A percentile compares a stretch with the other conserved stretches of the same genome.
Evolutionary conservation across 371 early-diverging fungal species (phyloP).

Genomic region (Choanephora cucurbitarum): DNA sequence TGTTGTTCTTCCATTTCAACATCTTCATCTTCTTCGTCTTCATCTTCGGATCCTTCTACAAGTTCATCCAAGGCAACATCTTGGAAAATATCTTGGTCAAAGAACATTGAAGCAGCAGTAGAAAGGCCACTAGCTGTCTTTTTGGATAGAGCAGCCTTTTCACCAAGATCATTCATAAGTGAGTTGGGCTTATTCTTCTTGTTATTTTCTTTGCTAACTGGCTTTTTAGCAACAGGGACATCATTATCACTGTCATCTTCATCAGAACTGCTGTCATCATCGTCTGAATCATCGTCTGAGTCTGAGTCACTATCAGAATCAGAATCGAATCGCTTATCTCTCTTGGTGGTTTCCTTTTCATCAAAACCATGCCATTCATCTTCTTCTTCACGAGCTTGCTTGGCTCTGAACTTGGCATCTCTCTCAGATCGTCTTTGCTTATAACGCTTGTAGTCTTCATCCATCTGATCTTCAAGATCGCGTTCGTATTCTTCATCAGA

Average conservation of each 20-base stretch:
- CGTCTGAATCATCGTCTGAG: constrained; percentile 31
- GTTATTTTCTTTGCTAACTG: constrained; percentile 22
- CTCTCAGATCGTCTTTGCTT: constrained; percentile 70
- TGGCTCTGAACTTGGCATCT: constrained; percentile 77
- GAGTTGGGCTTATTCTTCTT: constrained; percentile 44
- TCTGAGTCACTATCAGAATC: constrained; percentile 42
- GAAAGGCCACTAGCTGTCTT: constrained; percentile 64
- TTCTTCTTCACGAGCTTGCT: constrained; percentile 62
- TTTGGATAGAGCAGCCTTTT: constrained; percentile 59
- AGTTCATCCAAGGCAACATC: constrained; percentile 56
- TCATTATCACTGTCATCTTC: constrained; percentile 45
- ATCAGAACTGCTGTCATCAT: constrained; percentile 16
- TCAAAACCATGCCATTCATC: constrained; percentile 76
- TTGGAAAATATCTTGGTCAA: constrained; percentile 92
- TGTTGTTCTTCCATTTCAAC: constrained; percentile 13
- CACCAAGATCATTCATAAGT: constrained; percentile 60
- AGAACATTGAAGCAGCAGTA: constrained; percentile 85
- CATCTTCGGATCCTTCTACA: constrained; percentile 66
- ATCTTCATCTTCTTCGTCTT: constrained; percentile 44
- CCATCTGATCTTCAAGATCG: constrained; percentile 74
- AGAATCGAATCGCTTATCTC: constrained; percentile 31
- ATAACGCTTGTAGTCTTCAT: constrained; percentile 73
- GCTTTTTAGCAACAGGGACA: constrained; percentile 27
- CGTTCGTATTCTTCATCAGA: constrained; percentile 48
- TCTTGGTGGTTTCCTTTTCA: constrained; percentile 49